Conservation (phyloP, 768 basidiomycete species). For the Phlebiopsis gigantea region DNA sequence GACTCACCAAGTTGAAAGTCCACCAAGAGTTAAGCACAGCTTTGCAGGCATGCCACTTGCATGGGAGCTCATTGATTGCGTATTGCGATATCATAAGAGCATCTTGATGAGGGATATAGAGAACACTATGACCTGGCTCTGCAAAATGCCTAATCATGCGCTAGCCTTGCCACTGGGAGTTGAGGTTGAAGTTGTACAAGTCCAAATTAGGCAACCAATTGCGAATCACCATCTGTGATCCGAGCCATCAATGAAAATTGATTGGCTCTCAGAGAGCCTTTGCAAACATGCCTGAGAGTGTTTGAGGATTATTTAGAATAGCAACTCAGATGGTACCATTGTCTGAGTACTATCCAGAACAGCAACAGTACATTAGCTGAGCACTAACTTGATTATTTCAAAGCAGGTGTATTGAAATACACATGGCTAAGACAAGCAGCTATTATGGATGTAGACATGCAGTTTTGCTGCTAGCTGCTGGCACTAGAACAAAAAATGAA, state of each 20-base stretch:
- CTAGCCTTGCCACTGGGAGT: not conserved
- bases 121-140: not conserved
- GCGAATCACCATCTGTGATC: not conserved
- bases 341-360: no score
- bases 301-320: not conserved
- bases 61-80: not conserved
- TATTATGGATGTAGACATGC: no score
- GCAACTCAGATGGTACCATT: not conserved
- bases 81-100: not conserved
- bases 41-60: not conserved
- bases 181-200: not conserved
- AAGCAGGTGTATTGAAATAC: no score
- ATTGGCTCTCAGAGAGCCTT: no score
- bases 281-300: not conserved
- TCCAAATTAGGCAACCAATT: not conserved
- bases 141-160: not conserved
- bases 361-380: no score
- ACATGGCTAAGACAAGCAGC: no score
- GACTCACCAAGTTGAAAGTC: not conserved
- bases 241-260: not conserved
- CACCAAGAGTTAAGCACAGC: not conserved
- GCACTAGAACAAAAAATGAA: no score
- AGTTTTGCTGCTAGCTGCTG: no score
- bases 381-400: no score
- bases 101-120: not conserved